These are phyloP conservation scores for Puccinia triticina DNA, from an alignment of 1,284 basidiomycete genomes.

Conservation along the genomic window DNA sequence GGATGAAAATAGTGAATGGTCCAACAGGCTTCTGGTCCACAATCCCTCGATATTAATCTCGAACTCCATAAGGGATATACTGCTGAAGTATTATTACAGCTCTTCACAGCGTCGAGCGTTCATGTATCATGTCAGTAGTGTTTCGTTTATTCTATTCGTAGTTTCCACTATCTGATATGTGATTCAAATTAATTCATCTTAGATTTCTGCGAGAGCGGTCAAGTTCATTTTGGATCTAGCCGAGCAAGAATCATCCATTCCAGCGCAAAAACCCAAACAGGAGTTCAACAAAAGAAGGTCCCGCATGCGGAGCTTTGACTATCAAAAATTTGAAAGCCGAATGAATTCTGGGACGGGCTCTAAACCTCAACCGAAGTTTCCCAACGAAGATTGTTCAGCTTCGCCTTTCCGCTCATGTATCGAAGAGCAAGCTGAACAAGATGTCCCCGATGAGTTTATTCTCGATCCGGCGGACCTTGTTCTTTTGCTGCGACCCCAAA, in stretches of 20 bases:
- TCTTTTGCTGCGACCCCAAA: slow-evolving; percentile 85
- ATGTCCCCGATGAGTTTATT: slow-evolving; percentile 61
- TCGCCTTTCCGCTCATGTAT: slow-evolving; percentile 52
- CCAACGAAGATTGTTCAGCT: slow-evolving; percentile 21
- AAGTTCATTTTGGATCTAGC: slow-evolving; percentile 58
- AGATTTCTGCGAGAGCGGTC: slow-evolving; percentile 65
- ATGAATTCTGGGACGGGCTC: not conserved
- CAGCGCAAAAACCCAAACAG: slow-evolving; percentile 15
- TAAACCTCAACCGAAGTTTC: slow-evolving; percentile 24
- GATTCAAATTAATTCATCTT: not conserved
- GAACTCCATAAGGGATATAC: slow-evolving; percentile 76
- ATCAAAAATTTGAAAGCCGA: slow-evolving; percentile 29
- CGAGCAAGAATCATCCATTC: slow-evolving; percentile 27
- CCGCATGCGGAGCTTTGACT: slow-evolving; percentile 45
- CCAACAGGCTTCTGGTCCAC: slow-evolving; percentile 88
- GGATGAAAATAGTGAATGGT: slow-evolving; percentile 64
- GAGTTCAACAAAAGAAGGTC: slow-evolving; percentile 45
- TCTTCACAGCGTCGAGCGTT: slow-evolving; percentile 73
- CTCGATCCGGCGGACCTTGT: slow-evolving; percentile 73
- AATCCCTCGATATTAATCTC: slow-evolving; percentile 81
- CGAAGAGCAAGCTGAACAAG: slow-evolving; percentile 55
- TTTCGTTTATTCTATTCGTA: not conserved
- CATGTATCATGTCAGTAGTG: slow-evolving; percentile 72
- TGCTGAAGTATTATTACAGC: slow-evolving; percentile 88
- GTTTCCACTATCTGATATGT: not conserved